Conservation (phyloP, 495 filamentous ascomycete genomes). For the Penicillium canariense region DNA sequence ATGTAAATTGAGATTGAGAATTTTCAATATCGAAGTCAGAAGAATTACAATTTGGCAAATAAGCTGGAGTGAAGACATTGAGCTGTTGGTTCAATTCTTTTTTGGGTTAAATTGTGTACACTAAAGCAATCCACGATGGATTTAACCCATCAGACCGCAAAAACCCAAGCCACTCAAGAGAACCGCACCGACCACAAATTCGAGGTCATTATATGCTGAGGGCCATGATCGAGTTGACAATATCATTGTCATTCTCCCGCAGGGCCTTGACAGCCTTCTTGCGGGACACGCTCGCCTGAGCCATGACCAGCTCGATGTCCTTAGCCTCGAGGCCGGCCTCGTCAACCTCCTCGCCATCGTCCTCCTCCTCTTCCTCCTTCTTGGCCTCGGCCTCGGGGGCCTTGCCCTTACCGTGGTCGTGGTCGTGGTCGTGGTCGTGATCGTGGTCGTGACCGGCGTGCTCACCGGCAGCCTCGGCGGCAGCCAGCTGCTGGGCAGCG, state of each 20-base stretch:
- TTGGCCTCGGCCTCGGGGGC: slow-evolving; percentile 69
- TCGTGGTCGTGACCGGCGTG: slow-evolving; percentile 71
- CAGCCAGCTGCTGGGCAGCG: slow-evolving; percentile 86
- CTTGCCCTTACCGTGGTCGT: slow-evolving; percentile 76
- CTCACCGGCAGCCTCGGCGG: slow-evolving; percentile 75
- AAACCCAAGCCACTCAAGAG: slow-evolving; percentile 34
- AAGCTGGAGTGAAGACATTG: not conserved
- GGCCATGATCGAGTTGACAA: slow-evolving; percentile 99
- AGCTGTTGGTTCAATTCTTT: slow-evolving; percentile 36
- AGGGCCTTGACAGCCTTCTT: slow-evolving; percentile 99
- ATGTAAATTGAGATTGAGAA: no score
- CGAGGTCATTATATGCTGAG: slow-evolving; percentile 75
- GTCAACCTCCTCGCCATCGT: slow-evolving; percentile 94
- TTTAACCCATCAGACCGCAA: slow-evolving; percentile 27
- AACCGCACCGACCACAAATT: slow-evolving; percentile 12
- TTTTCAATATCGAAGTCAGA: not conserved
- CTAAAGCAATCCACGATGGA: slow-evolving; percentile 29
- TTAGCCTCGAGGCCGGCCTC: slow-evolving; percentile 92
- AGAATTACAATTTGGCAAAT: not conserved
- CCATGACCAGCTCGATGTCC: slow-evolving; percentile 99
- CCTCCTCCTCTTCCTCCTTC: slow-evolving; percentile 85
- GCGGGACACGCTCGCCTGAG: slow-evolving; percentile 89
- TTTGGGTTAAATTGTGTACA: slow-evolving; percentile 45
- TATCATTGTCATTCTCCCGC: slow-evolving; percentile 99
- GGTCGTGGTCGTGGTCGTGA: slow-evolving; percentile 69